These are phyloP conservation scores for Pleurotus ostreatus DNA, from an alignment of 768 basidiomycete genomes.

Conservation along the genomic window DNA sequence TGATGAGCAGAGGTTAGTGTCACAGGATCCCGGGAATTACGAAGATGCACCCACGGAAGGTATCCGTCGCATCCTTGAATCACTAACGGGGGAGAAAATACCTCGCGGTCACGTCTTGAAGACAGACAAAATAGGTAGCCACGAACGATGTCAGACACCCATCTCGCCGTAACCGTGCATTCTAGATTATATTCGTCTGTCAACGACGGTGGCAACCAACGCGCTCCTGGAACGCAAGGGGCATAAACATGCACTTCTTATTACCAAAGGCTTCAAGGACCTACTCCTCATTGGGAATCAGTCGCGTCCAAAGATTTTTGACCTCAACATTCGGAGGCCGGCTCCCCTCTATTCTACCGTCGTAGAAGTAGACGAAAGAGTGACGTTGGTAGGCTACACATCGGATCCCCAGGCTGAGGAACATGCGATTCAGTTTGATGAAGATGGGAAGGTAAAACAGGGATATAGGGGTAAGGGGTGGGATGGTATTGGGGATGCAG, in stretches of 20 bases:
- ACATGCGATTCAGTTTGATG: conserved; percentile 74
- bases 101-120: conserved; percentile 62
- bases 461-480: conserved; percentile 78
- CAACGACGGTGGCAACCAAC: conserved; percentile 95
- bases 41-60: conserved; percentile 93
- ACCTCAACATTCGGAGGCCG: conserved; percentile 82
- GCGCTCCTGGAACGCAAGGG: conserved; percentile 94
- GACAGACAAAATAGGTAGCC: conserved; percentile 75
- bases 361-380: conserved; percentile 82
- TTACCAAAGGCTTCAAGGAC: conserved; percentile 90
- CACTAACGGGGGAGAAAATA: conserved; percentile 64
- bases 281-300: conserved; percentile 93
- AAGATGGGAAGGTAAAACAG: conserved; percentile 58
- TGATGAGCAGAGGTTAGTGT: conserved; percentile 45
- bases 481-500: conserved; percentile 65
- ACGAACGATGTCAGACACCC: too few species aligned
- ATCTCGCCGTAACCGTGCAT: neutral
- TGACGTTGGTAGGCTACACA: conserved; percentile 90
- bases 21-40: conserved; percentile 86
- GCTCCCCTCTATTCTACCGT: conserved; percentile 74
- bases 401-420: conserved; percentile 80
- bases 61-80: conserved; percentile 81
- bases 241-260: conserved; percentile 84
- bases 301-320: conserved; percentile 91
- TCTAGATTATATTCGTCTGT: conserved; percentile 84